Percentiles rank a stretch among this genome's conserved stretches.
Conservation (phyloP, 331 rosid species). For the Quercus lobata region DNA sequence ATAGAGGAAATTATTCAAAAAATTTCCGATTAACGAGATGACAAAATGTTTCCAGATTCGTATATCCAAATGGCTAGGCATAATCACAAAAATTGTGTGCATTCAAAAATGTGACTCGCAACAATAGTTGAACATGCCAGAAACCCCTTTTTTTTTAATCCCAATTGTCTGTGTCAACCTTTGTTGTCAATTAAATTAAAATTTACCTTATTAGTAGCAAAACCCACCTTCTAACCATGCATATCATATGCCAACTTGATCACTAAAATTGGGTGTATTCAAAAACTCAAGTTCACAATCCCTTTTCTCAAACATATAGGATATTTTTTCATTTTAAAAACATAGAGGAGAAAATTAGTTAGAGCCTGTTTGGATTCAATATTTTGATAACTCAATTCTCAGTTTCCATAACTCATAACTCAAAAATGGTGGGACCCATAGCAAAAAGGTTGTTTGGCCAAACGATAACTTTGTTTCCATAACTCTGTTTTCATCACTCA, state of each 20-base stretch:
- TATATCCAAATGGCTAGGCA: background rate
- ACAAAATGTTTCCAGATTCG: background rate
- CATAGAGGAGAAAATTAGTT: too few species aligned
- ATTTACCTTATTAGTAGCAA: constrained; percentile 20
- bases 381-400: too few species aligned
- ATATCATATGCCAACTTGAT: constrained; percentile 93
- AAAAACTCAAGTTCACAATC: constrained; percentile 58
- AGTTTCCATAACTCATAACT: too few species aligned
- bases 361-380: too few species aligned
- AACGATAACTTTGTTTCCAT: too few species aligned
- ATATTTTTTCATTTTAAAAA: too few species aligned
- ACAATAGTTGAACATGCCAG: background rate
- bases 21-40: background rate
- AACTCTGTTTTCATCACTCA: too few species aligned
- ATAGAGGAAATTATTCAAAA: background rate
- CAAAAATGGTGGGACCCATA: too few species aligned
- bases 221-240: constrained; percentile 73
- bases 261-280: constrained; percentile 82
- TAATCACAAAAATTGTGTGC: background rate
- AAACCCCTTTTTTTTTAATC: constrained; percentile 14
- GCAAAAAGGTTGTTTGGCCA: too few species aligned
- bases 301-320: constrained; percentile 43
- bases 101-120: background rate
- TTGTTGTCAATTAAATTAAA: constrained; percentile 1
- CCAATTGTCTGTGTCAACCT: background rate